Base-by-base conservation (phyloP, 2,329 filamentous ascomycete genomes). In the Hypomyces rosellus region DNA sequence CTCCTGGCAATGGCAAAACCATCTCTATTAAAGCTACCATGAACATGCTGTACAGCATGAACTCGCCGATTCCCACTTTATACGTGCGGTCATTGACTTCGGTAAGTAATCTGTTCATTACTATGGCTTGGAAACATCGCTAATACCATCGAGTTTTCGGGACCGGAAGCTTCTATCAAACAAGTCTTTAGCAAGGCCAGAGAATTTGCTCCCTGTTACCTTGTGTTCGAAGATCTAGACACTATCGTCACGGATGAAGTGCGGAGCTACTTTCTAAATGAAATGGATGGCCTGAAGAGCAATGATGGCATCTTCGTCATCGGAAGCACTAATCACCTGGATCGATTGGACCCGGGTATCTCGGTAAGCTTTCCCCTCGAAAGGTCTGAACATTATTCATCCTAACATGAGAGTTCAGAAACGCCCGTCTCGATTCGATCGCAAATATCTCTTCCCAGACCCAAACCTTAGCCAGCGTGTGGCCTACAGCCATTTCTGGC, bases 281-380 rank as follows among this genome's bases (percentile, higher is more conserved):
- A 88, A 64, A 79, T 88, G 3, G 85, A 88, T 54, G 85, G 85
- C 0, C 76, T 88, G 11, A 78, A 80, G 57, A 77, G 74, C 55
- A 88, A 88, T 55, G 81, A 88, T 55, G 85, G 85, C 11, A 86
- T 88, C 47, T 77, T 87, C 57, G 85, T 88, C 69, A 74, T 86
- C 25, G 82, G 79, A 30, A 81, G 76, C 48, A 86, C 83, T 0
- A 86, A 86, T 59, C 76, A 82, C 56, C 72, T 88, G 5, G 83
- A 88, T 34, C 73, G 76, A 2, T 67, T 88, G 5, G 84, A 88
- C 55, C 83, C 84, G 0, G 84, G 83, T 16, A 84, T 84, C 25
- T 73, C 77, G 8, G 72, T 75, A 60, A 61, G 70, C 63, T 4
- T 13, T 16, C 14, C 20, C 2, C 20, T 25, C 13, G 14, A 4